Evolutionary conservation across 169 alveolate species (phyloP).

Genomic region (Plasmodium chabaudi): DNA sequence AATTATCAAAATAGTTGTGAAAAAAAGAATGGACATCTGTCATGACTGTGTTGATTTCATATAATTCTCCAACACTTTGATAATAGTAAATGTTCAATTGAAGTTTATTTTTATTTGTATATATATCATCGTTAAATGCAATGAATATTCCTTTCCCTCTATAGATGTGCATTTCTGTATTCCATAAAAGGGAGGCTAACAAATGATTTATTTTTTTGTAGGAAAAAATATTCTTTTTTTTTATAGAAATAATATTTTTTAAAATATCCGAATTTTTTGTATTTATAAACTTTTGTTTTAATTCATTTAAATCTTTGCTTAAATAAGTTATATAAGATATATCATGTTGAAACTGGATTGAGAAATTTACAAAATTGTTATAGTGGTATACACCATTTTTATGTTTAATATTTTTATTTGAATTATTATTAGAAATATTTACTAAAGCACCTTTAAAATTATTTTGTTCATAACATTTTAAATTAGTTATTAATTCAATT

Average conservation of each 20-base stretch:
- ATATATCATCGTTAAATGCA: slow-evolving; percentile 73
- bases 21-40: slow-evolving; percentile 57
- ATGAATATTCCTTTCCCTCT: slow-evolving; percentile 75
- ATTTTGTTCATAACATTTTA: slow-evolving; percentile 72
- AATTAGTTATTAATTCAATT: slow-evolving; percentile 55
- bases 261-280: slow-evolving; percentile 10
- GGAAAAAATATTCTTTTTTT: slow-evolving; percentile 57
- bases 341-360: slow-evolving; percentile 22
- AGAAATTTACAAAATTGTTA: slow-evolving; percentile 34
- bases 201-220: slow-evolving; percentile 61
- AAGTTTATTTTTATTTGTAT: slow-evolving; percentile 37
- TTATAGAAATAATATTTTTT: slow-evolving; percentile 29
- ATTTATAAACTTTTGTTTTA: slow-evolving; percentile 33
- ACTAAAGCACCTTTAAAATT: slow-evolving; percentile 38
- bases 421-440: not conserved
- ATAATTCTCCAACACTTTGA: slow-evolving; percentile 75
- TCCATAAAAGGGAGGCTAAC: slow-evolving; percentile 58
- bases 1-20: slow-evolving; percentile 1
- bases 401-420: not conserved
- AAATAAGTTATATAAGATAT: slow-evolving; percentile 28
- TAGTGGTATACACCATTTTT: slow-evolving; percentile 30
- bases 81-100: slow-evolving; percentile 65
- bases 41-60: slow-evolving; percentile 46
- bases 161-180: slow-evolving; percentile 20
- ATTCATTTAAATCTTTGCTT: slow-evolving; percentile 20